Percentiles rank a stretch among this genome's conserved stretches.
Conservation (phyloP, 148 eudicot genomes). For the Vaccinium darrowii region DNA sequence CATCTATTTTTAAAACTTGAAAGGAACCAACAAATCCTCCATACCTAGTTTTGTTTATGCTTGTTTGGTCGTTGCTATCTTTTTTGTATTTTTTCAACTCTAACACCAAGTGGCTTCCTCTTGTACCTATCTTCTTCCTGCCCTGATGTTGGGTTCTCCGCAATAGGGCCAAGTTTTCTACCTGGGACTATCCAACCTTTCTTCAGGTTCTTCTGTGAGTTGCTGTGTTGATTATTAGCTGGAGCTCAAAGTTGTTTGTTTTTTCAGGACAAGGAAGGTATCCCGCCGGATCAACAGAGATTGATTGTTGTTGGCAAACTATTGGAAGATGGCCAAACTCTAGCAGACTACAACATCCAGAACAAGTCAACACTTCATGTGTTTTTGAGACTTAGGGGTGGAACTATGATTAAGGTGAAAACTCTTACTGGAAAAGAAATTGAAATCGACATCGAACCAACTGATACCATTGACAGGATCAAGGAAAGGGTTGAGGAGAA, state of each 20-base stretch:
- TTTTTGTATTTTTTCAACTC: too few species aligned
- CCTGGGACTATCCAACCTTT: background rate
- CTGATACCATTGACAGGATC: conserved; percentile 59
- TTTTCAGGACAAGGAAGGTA: conserved; percentile 38
- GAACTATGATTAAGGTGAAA: conserved; percentile 61
- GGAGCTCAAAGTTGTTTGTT: background rate
- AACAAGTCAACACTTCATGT: conserved; percentile 42
- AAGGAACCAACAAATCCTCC: background rate
- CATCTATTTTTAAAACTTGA: background rate
- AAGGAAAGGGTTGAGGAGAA: conserved; percentile 65
- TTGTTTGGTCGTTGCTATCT: background rate
- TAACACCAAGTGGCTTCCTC: too few species aligned
- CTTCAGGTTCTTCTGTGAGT: background rate
- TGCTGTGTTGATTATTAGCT: background rate
- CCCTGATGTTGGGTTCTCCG: background rate
- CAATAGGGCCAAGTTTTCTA: background rate
- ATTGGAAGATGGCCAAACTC: conserved; percentile 44
- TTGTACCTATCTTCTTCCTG: too few species aligned
- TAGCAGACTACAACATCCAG: conserved; percentile 43
- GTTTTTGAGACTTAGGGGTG: conserved; percentile 48
- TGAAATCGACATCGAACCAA: conserved; percentile 65
- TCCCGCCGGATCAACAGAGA: conserved; percentile 41
- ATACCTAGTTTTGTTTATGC: background rate
- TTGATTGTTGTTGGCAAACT: conserved; percentile 40
- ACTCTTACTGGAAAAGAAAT: conserved; percentile 63